Conservation (phyloP, 768 basidiomycete species). For the Mycena alexandri region DNA sequence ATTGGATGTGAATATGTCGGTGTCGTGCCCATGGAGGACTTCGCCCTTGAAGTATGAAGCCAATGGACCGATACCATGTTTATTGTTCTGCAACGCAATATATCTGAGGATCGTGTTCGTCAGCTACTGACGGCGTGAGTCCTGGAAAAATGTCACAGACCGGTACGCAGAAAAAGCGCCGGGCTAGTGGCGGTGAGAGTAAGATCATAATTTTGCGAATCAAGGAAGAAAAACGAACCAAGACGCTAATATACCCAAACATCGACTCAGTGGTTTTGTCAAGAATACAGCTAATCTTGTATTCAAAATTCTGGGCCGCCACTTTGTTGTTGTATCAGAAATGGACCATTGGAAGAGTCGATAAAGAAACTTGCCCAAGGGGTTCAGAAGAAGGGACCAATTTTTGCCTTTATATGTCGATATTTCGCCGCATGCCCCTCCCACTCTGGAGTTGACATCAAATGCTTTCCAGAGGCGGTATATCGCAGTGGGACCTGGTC, state of each 20-base stretch:
- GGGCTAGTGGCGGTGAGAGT: constrained; percentile 60
- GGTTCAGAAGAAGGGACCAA: constrained; percentile 34
- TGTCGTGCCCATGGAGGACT: constrained; percentile 82
- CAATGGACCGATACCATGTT: constrained; percentile 84
- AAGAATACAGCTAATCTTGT: constrained; percentile 80
- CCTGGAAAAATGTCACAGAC: constrained; percentile 43
- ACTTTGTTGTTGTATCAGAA: constrained; percentile 49
- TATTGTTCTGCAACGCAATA: constrained; percentile 91
- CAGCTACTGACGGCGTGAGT: neutral
- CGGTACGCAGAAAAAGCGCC: constrained; percentile 95
- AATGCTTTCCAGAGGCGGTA: constrained; percentile 97
- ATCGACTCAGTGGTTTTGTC: constrained; percentile 87
- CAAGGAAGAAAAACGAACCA: constrained; percentile 60
- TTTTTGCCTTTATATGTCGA: constrained; percentile 86
- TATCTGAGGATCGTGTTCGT: constrained; percentile 57
- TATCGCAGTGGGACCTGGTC: constrained; percentile 89
- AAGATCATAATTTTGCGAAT: neutral
- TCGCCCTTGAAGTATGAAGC: constrained; percentile 99
- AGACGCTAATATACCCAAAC: constrained; percentile 96
- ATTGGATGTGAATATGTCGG: constrained; percentile 95
- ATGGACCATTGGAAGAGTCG: neutral
- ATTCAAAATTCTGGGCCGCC: constrained; percentile 86
- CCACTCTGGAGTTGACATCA: constrained; percentile 91
- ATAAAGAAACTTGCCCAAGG: constrained; percentile 23
- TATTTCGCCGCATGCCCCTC: constrained; percentile 96